These are phyloP conservation scores for Gamsiella multidivaricata DNA, from an alignment of 192 early-diverging fungal genomes.

Conservation along the genomic window DNA sequence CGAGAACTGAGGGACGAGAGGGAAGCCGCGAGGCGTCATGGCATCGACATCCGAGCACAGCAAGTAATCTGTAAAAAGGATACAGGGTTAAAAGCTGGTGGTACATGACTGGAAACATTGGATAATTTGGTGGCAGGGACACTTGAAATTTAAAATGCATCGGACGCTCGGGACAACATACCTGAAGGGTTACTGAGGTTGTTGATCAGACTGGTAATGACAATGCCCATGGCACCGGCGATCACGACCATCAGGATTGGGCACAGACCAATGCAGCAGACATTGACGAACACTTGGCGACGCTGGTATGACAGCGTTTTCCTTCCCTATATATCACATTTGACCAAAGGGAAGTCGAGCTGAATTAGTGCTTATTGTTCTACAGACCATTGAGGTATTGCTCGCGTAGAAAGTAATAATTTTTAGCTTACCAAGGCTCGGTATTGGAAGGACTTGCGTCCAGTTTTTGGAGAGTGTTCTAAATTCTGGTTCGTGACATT, in stretches of 20 bases:
- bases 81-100: neutral
- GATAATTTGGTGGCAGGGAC: neutral
- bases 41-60: slow-evolving; percentile 62
- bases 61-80: slow-evolving; percentile 57
- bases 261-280: slow-evolving; percentile 75
- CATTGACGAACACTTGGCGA: slow-evolving; percentile 76
- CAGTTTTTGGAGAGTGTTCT: slow-evolving; percentile 36
- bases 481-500: slow-evolving; percentile 2
- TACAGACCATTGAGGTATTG: no score
- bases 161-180: slow-evolving; percentile 19
- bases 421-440: slow-evolving; percentile 43
- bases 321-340: slow-evolving; percentile 53
- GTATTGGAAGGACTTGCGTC: slow-evolving; percentile 55
- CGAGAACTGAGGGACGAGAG: slow-evolving; percentile 20
- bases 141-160: neutral
- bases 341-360: neutral
- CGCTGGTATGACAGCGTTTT: slow-evolving; percentile 79
- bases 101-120: no score
- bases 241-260: slow-evolving; percentile 78
- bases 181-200: slow-evolving; percentile 56
- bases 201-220: slow-evolving; percentile 65
- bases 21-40: slow-evolving; percentile 47
- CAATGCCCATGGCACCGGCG: slow-evolving; percentile 62
- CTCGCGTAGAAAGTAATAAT: neutral
- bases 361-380: no score